Conservation (phyloP, 2,329 filamentous ascomycete genomes). For the Aspergillus awamori region DNA sequence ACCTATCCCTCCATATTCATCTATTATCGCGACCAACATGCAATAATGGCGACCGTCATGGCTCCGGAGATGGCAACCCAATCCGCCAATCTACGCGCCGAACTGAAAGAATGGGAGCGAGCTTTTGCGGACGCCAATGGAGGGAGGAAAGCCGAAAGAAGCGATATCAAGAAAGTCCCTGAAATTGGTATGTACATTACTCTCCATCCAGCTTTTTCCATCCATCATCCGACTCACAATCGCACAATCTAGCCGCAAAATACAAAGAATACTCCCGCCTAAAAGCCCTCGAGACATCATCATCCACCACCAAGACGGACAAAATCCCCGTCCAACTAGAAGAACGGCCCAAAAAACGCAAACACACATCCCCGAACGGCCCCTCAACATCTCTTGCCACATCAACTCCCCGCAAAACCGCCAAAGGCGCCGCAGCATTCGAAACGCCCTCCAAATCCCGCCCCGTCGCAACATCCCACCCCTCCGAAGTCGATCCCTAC, state of each 20-base stretch:
- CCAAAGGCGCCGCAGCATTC: conserved; percentile 28
- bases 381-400: conserved; percentile 20
- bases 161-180: conserved; percentile 52
- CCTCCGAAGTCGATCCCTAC: conserved; percentile 48
- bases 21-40: conserved; percentile 16
- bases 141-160: conserved; percentile 48
- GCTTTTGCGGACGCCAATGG: conserved; percentile 47
- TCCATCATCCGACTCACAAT: background rate
- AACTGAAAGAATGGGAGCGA: conserved; percentile 53
- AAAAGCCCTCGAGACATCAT: conserved; percentile 35
- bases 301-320: conserved; percentile 9
- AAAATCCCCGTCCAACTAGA: conserved; percentile 22
- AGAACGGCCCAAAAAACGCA: conserved; percentile 36
- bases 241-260: conserved; percentile 43
- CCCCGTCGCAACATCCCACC: conserved; percentile 31
- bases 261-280: conserved; percentile 52
- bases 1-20: background rate
- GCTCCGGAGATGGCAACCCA: conserved; percentile 30
- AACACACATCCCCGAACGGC: conserved; percentile 34
- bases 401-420: conserved; percentile 42
- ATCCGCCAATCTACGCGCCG: conserved; percentile 42
- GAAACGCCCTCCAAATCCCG: conserved; percentile 37
- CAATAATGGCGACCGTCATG: conserved; percentile 32
- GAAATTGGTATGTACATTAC: conserved; percentile 40
- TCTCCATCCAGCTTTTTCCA: background rate